phyloP scores from a whole-genome alignment of 176 grass and related monocot species.

The Hordeum marinum region DNA sequence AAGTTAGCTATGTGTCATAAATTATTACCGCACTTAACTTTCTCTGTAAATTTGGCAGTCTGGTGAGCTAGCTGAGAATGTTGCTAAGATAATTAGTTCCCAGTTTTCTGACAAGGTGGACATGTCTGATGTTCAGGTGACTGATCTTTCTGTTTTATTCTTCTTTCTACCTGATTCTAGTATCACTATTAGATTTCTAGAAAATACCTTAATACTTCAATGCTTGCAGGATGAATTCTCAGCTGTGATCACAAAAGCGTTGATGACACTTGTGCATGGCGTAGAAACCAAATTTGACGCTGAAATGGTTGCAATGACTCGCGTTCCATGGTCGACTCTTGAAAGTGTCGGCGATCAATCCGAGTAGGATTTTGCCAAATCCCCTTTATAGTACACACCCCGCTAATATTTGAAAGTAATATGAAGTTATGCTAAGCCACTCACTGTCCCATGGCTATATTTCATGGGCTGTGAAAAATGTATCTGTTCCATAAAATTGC shows the following conservation, averaged over 20 bases:
- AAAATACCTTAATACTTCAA: slow-evolving; percentile 8
- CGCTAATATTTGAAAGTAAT: slow-evolving; percentile 9
- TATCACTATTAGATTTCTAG: slow-evolving; percentile 4
- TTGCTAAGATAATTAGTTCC: slow-evolving; percentile 91
- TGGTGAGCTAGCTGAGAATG: slow-evolving; percentile 93
- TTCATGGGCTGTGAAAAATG: slow-evolving; percentile 5
- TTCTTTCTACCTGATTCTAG: neutral
- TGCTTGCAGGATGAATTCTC: slow-evolving; percentile 92
- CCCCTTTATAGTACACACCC: slow-evolving; percentile 9
- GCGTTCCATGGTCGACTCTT: slow-evolving; percentile 91
- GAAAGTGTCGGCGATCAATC: slow-evolving; percentile 99
- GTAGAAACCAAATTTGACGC: slow-evolving; percentile 98
- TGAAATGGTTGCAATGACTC: slow-evolving; percentile 96
- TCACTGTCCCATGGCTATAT: neutral
- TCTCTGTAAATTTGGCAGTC: slow-evolving; percentile 46
- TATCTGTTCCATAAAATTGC: slow-evolving; percentile 12
- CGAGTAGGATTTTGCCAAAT: slow-evolving; percentile 57
- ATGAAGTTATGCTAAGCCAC: neutral
- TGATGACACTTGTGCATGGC: slow-evolving; percentile 95
- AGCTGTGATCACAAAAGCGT: slow-evolving; percentile 85
- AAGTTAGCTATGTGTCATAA: slow-evolving; percentile 1
- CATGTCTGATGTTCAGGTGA: slow-evolving; percentile 96
- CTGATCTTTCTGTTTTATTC: slow-evolving; percentile 14
- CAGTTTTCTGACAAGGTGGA: slow-evolving; percentile 91
- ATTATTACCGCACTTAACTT: slow-evolving; percentile 11